A percentile compares a stretch with the other conserved stretches of the same genome.
These are phyloP conservation scores for Chrysanthemum seticuspe DNA, from an alignment of 129 eudicot genomes.

Conservation along the genomic window DNA sequence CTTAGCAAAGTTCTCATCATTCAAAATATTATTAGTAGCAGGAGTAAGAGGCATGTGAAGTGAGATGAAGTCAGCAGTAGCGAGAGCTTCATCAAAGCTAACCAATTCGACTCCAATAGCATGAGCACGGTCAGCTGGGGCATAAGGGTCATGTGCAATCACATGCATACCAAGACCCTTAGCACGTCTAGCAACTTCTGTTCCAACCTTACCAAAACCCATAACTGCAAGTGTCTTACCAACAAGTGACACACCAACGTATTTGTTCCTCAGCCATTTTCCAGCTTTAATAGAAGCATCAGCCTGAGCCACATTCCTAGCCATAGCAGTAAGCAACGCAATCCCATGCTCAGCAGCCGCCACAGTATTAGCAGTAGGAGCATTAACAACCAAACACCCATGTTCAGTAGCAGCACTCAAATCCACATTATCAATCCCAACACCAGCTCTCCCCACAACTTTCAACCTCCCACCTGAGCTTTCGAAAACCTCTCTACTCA, in stretches of 20 bases:
- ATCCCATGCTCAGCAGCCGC: conserved; percentile 99
- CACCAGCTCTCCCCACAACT: conserved; percentile 97
- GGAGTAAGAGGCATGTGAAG: conserved; percentile 99
- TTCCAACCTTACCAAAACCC: too few species aligned
- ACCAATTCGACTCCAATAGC: conserved; percentile 94
- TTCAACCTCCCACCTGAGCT: conserved; percentile 81
- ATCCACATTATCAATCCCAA: conserved; percentile 98
- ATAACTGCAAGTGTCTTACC: too few species aligned
- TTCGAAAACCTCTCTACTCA: conserved; percentile 87
- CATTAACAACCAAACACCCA: conserved; percentile 92
- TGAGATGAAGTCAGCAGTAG: conserved; percentile 83
- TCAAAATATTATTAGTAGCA: conserved; percentile 66
- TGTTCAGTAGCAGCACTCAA: conserved; percentile 99
- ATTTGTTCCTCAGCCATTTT: conserved; percentile 92
- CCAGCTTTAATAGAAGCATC: conserved; percentile 98
- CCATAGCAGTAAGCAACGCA: conserved; percentile 87
- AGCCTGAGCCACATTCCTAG: conserved; percentile 93
- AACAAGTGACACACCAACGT: conserved; percentile 49
- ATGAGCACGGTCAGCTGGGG: conserved; percentile 97
- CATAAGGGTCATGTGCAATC: conserved; percentile 96
- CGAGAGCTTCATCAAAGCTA: conserved; percentile 83
- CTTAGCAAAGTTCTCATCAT: conserved; percentile 90
- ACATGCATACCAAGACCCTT: conserved; percentile 29
- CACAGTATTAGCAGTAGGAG: conserved; percentile 97
- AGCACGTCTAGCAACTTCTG: too few species aligned